Conservation (phyloP, 805 yeast species). For the Maudiozyma turicensis region DNA sequence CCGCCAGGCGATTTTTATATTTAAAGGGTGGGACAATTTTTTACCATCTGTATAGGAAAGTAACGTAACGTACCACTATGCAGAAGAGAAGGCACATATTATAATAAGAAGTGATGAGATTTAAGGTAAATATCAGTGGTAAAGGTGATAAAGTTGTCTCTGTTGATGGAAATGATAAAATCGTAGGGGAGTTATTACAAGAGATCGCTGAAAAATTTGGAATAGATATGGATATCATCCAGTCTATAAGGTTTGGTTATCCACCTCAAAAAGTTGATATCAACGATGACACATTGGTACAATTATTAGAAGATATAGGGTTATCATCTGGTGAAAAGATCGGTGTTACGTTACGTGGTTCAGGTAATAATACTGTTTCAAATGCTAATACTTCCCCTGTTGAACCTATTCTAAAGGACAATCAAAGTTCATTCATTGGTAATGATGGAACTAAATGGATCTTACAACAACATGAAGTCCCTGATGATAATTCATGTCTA, state of each 20-base stretch:
- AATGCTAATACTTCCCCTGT: no score
- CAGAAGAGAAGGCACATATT: neutral
- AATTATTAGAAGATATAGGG: conserved; percentile 33
- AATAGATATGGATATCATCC: conserved; percentile 4
- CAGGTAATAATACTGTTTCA: neutral
- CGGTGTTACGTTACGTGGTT: conserved; percentile 10
- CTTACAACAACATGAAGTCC: conserved; percentile 46
- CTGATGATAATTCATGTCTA: conserved; percentile 72
- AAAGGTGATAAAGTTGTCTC: conserved; percentile 26
- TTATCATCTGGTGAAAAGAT: conserved; percentile 53
- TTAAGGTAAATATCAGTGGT: conserved; percentile 28
- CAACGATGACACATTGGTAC: conserved; percentile 8
- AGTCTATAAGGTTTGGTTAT: conserved; percentile 42
- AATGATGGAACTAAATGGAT: conserved; percentile 18
- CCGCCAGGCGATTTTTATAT: neutral
- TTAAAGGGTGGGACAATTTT: neutral
- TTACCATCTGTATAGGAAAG: no score
- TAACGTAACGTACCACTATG: no score
- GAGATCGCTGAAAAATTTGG: conserved; percentile 6
- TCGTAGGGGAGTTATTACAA: conserved; percentile 27
- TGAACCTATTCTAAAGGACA: conserved; percentile 1
- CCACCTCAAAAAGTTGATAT: conserved; percentile 45
- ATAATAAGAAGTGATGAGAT: conserved; percentile 26
- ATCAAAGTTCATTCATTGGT: conserved; percentile 8
- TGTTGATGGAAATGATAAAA: conserved; percentile 30